A percentile compares a stretch with the other conserved stretches of the same genome.
These are phyloP conservation scores for Vitis riparia DNA, from an alignment of 164 flowering plant species.

Conservation along the genomic window DNA sequence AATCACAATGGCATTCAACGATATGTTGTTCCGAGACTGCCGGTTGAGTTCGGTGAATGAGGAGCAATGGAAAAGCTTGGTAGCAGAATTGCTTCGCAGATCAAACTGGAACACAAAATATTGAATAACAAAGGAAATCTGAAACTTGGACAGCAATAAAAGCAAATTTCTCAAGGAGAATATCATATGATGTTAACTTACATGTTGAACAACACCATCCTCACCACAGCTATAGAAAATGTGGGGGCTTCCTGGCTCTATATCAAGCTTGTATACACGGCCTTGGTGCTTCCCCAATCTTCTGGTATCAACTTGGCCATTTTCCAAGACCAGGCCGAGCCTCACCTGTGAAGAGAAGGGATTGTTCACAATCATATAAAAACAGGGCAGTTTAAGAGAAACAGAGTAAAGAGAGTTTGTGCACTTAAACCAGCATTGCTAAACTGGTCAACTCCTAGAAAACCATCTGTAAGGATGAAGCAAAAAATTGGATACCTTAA, in stretches of 20 bases:
- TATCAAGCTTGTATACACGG: conserved; percentile 58
- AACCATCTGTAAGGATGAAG: neutral
- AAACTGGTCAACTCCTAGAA: neutral
- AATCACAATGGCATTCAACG: conserved; percentile 59
- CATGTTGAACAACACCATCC: conserved; percentile 76
- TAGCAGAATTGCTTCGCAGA: conserved; percentile 51
- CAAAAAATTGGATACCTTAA: neutral
- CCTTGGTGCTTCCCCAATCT: conserved; percentile 60
- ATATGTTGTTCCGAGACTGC: conserved; percentile 24
- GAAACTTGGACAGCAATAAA: conserved; percentile 5
- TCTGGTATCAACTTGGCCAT: conserved; percentile 52
- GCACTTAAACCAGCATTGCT: neutral
- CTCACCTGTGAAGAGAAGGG: conserved; percentile 48
- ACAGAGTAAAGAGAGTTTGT: neutral
- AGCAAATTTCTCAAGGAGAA: neutral
- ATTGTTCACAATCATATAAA: neutral
- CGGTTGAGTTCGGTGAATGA: conserved; percentile 33
- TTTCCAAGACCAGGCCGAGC: conserved; percentile 48
- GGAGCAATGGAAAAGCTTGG: conserved; percentile 52
- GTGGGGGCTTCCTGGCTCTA: conserved; percentile 82
- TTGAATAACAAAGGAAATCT: conserved; percentile 7
- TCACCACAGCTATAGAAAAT: conserved; percentile 72
- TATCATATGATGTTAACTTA: conserved; percentile 21
- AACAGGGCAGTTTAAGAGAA: neutral
- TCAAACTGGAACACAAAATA: conserved; percentile 59